Evolutionary conservation across 305 asterid species (phyloP).

Genomic region (Fraxinus ornus): DNA sequence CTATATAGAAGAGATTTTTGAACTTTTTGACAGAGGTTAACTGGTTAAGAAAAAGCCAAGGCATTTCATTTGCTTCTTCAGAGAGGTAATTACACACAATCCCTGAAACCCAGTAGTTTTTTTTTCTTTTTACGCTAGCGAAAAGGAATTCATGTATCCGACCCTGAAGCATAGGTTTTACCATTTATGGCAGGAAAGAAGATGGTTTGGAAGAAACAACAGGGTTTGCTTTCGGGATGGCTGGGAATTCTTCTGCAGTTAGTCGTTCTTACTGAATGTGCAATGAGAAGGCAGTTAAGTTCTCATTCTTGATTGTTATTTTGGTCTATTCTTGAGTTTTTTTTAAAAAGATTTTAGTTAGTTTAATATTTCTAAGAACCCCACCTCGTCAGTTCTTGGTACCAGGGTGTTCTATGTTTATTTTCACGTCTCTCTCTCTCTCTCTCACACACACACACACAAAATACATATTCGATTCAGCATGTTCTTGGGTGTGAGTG

Average conservation of each 20-base stretch:
- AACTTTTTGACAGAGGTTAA: neutral
- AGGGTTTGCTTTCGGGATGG: conserved; percentile 20
- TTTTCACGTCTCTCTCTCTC: neutral
- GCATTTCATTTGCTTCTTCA: neutral
- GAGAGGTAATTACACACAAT: neutral
- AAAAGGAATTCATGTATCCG: neutral
- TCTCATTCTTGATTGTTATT: neutral
- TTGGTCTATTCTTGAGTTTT: neutral
- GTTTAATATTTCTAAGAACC: neutral
- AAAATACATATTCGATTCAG: neutral
- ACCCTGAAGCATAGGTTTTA: neutral
- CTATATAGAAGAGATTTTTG: neutral
- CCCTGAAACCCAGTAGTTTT: neutral
- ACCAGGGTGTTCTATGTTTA: neutral
- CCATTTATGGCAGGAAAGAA: conserved; percentile 18
- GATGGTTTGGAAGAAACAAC: conserved; percentile 30
- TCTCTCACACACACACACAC: neutral
- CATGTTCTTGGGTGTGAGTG: neutral
- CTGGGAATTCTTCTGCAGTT: conserved; percentile 33
- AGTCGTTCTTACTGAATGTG: conserved; percentile 35
- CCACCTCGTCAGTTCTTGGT: neutral
- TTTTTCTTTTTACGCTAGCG: neutral
- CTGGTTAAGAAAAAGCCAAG: neutral
- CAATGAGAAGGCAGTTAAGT: conserved; percentile 44
- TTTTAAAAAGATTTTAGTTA: neutral